Evolutionary conservation across 1,284 basidiomycete genomes (phyloP).

Genomic region (Leccinum solheimii): DNA sequence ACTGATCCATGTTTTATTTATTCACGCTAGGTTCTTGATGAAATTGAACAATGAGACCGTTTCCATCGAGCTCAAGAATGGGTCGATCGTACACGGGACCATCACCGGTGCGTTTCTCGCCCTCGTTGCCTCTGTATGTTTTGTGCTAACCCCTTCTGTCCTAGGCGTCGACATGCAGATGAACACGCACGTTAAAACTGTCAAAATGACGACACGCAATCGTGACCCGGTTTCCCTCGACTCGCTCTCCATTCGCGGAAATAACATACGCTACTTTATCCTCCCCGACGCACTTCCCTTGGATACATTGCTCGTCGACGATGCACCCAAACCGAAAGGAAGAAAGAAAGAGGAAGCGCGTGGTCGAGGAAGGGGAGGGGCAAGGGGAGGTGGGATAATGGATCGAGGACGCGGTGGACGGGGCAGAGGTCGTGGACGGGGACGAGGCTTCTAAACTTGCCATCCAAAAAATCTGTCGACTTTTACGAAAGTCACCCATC

Average conservation of each 20-base stretch:
- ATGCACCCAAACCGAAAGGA: constrained; percentile 94
- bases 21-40: constrained; percentile 69
- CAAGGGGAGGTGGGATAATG: constrained; percentile 11
- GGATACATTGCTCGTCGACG: constrained; percentile 96
- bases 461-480: neutral
- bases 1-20: constrained; percentile 10
- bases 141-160: neutral
- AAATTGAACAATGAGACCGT: constrained; percentile 99
- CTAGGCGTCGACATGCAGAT: constrained; percentile 94
- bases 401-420: constrained; percentile 46
- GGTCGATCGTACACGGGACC: constrained; percentile 92
- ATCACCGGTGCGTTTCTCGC: constrained; percentile 77
- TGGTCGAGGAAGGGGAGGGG: constrained; percentile 51
- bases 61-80: constrained; percentile 98
- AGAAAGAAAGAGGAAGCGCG: constrained; percentile 76
- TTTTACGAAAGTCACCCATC: neutral
- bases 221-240: constrained; percentile 84
- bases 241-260: constrained; percentile 87
- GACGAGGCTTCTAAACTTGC: constrained; percentile 22
- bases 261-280: constrained; percentile 93
- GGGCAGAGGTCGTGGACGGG: constrained; percentile 53
- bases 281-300: constrained; percentile 95
- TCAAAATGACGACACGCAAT: constrained; percentile 92
- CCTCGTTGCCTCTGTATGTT: neutral
- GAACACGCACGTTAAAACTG: constrained; percentile 97